phyloP scores from a whole-genome alignment of 2,329 filamentous ascomycete species.

The Trichoderma oligosporum region DNA sequence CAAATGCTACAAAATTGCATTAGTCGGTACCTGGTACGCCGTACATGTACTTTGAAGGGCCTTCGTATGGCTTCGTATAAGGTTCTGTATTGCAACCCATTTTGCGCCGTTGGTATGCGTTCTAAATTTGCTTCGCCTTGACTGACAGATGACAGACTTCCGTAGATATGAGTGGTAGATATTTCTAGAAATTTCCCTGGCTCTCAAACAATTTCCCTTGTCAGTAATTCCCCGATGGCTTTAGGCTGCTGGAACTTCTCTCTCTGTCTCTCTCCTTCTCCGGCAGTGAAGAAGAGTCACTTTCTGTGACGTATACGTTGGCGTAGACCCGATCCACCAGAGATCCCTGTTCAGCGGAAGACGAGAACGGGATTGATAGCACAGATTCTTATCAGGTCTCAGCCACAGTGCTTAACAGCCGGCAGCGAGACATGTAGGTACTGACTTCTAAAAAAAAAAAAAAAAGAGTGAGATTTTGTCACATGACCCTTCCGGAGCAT shows the following conservation, averaged over 20 bases:
- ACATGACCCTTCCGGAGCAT: constrained; percentile 8
- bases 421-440: neutral
- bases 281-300: no score
- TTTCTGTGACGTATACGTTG: constrained; percentile 7
- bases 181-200: constrained; percentile 11
- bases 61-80: neutral
- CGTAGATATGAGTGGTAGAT: neutral
- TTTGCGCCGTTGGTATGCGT: neutral
- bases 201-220: neutral
- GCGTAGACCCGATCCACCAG: constrained; percentile 2
- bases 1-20: no score
- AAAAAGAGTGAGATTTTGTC: neutral
- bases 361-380: neutral
- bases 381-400: neutral
- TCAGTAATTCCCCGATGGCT: neutral
- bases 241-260: neutral
- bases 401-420: constrained; percentile 11
- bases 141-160: neutral
- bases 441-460: constrained; percentile 1
- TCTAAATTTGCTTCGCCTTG: neutral
- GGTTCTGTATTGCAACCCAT: neutral
- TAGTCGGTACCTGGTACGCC: no score
- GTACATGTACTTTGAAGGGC: neutral
- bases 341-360: constrained; percentile 6
- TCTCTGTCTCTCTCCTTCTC: no score